phyloP scores from a whole-genome alignment of 441 rosid species.

The Rhodomyrtus psidioides region DNA sequence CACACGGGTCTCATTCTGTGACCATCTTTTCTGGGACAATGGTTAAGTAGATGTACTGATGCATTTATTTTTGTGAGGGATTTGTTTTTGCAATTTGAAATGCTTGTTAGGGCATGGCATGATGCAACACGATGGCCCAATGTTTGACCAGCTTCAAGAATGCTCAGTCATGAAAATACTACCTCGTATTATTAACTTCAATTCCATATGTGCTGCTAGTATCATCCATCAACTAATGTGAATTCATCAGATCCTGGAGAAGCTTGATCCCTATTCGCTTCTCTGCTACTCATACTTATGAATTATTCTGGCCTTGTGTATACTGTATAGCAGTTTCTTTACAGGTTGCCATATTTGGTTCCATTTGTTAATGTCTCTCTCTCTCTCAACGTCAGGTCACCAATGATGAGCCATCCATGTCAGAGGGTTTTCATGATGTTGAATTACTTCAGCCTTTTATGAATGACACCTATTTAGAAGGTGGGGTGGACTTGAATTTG shows the following conservation, averaged over 20 bases:
- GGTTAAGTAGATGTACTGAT: neutral
- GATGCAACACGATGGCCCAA: neutral
- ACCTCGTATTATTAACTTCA: neutral
- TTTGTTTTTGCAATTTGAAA: neutral
- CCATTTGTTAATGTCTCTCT: neutral
- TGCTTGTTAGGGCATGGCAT: neutral
- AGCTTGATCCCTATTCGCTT: neutral
- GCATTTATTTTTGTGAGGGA: neutral
- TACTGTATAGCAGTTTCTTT: neutral
- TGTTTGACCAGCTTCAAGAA: neutral
- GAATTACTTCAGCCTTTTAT: slow-evolving; percentile 72
- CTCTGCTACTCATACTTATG: neutral
- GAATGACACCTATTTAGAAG: slow-evolving; percentile 43
- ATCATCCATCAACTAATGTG: neutral
- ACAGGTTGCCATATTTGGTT: neutral
- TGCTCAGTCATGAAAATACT: neutral
- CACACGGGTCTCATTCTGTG: neutral
- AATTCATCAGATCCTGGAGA: neutral
- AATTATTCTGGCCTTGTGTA: neutral
- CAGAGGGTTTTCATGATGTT: slow-evolving; percentile 61
- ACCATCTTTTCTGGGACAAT: neutral
- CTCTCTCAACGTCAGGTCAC: slow-evolving; percentile 33
- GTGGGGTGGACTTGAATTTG: slow-evolving; percentile 24
- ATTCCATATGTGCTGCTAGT: neutral
- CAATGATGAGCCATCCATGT: slow-evolving; percentile 41